Percentiles rank a stretch among this genome's conserved stretches.
These are phyloP conservation scores for Penicillium sp. DNA, from an alignment of 2,329 filamentous ascomycete genomes.

Conservation along the genomic window DNA sequence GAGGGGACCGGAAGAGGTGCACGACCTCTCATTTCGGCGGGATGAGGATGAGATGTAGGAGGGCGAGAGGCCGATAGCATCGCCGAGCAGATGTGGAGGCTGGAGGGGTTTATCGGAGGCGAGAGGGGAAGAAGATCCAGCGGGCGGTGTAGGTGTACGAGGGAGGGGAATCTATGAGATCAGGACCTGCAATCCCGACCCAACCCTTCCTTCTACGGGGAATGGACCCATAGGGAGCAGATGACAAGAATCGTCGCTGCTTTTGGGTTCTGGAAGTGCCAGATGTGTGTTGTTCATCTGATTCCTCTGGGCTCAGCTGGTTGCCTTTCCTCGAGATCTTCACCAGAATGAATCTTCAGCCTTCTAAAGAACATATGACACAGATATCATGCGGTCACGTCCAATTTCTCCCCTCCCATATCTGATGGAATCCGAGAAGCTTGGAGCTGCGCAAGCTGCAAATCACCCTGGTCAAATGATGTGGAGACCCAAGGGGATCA, in stretches of 20 bases:
- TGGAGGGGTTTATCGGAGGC: conserved; percentile 19
- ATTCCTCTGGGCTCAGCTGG: conserved; percentile 16
- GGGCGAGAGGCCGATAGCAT: conserved; percentile 25
- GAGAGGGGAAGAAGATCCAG: conserved; percentile 16
- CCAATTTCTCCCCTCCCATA: too few relatives aligned
- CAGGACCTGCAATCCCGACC: conserved; percentile 1
- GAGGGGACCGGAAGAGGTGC: conserved; percentile 38
- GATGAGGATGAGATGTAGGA: conserved; percentile 23
- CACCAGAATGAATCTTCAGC: too few relatives aligned
- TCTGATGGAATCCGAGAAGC: conserved; percentile 1
- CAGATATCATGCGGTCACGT: neutral
- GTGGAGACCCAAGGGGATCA: conserved; percentile 15
- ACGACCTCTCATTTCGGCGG: conserved; percentile 40
- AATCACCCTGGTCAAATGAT: conserved; percentile 20
- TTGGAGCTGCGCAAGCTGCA: conserved; percentile 11
- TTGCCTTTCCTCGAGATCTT: conserved; percentile 14
- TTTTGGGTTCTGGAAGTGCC: conserved; percentile 5
- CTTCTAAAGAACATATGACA: too few relatives aligned
- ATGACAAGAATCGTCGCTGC: neutral
- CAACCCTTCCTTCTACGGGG: neutral
- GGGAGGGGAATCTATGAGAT: conserved; percentile 5
- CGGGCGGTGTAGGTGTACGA: conserved; percentile 17
- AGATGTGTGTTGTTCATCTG: conserved; percentile 15
- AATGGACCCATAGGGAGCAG: neutral
- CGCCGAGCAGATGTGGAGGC: conserved; percentile 14